A percentile compares a stretch with the other conserved stretches of the same genome.
Evolutionary conservation across 176 grass and related monocot genomes (phyloP).

Genomic region (Stipa capillata): DNA sequence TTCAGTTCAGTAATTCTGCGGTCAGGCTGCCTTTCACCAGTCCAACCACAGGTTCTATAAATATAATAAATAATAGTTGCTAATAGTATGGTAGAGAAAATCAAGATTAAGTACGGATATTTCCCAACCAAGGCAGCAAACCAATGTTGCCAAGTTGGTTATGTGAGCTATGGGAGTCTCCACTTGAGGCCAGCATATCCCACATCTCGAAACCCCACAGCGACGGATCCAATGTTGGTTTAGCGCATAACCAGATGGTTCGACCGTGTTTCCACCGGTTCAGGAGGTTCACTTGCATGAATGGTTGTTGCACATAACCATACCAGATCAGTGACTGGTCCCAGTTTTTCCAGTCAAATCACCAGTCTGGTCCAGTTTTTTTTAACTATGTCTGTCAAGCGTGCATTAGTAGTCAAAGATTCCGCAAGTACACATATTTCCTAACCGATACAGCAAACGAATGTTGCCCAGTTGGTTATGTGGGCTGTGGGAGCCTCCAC

Average conservation of each 20-base stretch:
- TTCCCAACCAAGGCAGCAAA: neutral
- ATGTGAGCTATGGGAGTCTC: neutral
- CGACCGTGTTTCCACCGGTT: too few relatives aligned
- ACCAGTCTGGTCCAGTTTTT: neutral
- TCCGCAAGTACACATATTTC: too few relatives aligned
- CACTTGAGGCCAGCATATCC: too few relatives aligned
- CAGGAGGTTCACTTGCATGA: neutral
- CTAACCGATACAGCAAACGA: too few relatives aligned
- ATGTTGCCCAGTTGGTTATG: too few relatives aligned
- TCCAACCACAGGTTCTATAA: neutral
- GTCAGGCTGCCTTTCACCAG: neutral
- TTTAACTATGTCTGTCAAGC: neutral
- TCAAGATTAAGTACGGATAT: neutral
- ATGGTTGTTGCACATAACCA: neutral
- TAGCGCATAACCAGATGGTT: too few relatives aligned
- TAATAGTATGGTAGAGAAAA: neutral
- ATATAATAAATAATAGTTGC: neutral
- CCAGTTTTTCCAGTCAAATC: too few relatives aligned
- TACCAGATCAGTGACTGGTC: neutral
- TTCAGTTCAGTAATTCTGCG: neutral
- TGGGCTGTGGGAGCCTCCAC: too few relatives aligned
- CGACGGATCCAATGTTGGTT: too few relatives aligned
- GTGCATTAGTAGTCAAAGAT: neutral
- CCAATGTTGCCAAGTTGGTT: neutral
- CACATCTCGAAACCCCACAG: too few relatives aligned